Evolutionary conservation across 306 rosid species (phyloP).

Genomic region (Parietaria judaica): DNA sequence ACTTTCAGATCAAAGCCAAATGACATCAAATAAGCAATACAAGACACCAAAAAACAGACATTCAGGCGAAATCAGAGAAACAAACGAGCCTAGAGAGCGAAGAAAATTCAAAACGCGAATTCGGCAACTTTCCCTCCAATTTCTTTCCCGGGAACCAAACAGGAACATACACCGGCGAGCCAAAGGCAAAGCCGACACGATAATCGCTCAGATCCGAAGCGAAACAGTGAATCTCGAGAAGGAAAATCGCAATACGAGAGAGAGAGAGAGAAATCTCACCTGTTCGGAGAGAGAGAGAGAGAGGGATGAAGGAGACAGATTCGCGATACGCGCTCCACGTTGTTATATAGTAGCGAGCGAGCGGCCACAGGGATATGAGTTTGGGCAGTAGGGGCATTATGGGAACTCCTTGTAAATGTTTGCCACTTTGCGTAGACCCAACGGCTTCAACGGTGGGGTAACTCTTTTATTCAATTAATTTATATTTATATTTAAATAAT

Average conservation of each 20-base stretch:
- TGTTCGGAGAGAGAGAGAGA: not conserved
- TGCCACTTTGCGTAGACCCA: no score
- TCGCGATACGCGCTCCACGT: slow-evolving; percentile 8
- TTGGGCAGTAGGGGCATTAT: not conserved
- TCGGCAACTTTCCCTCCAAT: slow-evolving; percentile 9
- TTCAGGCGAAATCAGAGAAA: not conserved
- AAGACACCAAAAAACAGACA: not conserved
- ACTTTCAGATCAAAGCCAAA: slow-evolving; percentile 11
- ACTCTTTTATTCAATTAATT: no score
- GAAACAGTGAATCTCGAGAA: not conserved
- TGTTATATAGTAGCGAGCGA: slow-evolving; percentile 1
- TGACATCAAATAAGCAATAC: not conserved
- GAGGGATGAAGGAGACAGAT: not conserved
- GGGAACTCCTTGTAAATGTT: no score
- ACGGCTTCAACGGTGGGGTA: no score
- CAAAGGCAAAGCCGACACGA: not conserved
- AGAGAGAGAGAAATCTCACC: slow-evolving; percentile 5
- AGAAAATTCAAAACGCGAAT: slow-evolving; percentile 8
- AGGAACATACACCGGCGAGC: not conserved
- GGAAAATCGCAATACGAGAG: no score
- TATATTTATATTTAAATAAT: no score
- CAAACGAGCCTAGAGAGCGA: not conserved
- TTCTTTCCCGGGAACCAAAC: slow-evolving; percentile 7
- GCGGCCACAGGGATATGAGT: not conserved
- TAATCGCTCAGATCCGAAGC: not conserved